Base-by-base conservation (phyloP, 371 early-diverging fungal genomes). In the Haplosporangium sp. region DNA sequence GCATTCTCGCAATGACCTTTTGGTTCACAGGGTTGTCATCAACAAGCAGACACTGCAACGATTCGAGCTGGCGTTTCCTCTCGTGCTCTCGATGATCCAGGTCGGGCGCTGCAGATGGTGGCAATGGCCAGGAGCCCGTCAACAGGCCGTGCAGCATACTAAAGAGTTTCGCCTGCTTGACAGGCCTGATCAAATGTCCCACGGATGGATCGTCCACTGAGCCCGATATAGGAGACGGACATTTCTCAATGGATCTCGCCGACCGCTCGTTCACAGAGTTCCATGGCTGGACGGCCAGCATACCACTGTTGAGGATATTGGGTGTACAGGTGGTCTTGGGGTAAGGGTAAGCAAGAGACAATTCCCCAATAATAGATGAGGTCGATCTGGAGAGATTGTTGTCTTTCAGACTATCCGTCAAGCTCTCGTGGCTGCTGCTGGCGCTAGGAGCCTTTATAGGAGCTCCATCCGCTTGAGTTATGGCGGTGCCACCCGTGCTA, bases 1-100 rank as follows among this genome's bases (percentile, higher is more conserved):
- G 47, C 64, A 81, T 81, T 23, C 71, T 65, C 18, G 68, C 59
- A 20, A 84, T 74, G 8, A 86, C 81, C 48, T 70, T 77, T 64
- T 82, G 83, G 59, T 86, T 86, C 52, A 86, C 80, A 21, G 81
- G 82, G 57, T 86, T 86, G 50, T 86, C 86, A 11, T 86, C 86
- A 0, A 82, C 80, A 13, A 81, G 38, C n/a, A 83, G 52, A 40
- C 80, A 79, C 18, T 69, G 56, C 18, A 79, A n/a, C 0, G 68
- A 53, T 37, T 68, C 65, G 11, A 79, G 63, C 42, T 79, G 80
- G 1, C 55, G 62, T 29, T 69, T 72, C 20, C 80, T 64, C 13
- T 79, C 80, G 9, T 73, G 58, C 20, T 64, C 80, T 1, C 62
- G 69, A 46, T 47, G 41, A 45, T 50, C 62, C 42, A 29, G 16